These are phyloP conservation scores for Hortiboletus rubellus DNA, from an alignment of 1,284 basidiomycete genomes.

Conservation along the genomic window DNA sequence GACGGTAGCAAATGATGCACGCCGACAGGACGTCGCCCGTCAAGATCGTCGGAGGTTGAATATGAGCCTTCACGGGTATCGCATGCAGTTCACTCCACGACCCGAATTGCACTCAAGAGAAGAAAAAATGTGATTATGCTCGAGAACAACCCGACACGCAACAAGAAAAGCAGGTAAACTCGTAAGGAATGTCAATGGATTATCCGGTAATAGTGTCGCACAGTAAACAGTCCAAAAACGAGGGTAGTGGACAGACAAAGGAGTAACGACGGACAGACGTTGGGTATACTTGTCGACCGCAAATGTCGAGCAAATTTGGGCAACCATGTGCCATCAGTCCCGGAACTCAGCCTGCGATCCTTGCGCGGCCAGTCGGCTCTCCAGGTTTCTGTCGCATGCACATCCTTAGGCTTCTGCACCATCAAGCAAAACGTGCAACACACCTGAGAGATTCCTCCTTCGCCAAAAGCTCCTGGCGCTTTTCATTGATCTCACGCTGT, in stretches of 20 bases:
- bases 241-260: conserved; percentile 29
- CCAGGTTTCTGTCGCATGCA: conserved; percentile 65
- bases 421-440: conserved; percentile 17
- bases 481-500: conserved; percentile 98
- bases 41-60: conserved; percentile 34
- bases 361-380: conserved; percentile 87
- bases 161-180: conserved; percentile 35
- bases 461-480: conserved; percentile 93
- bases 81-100: conserved; percentile 11
- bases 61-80: conserved; percentile 8
- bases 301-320: conserved; percentile 23
- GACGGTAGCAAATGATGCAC: conserved; percentile 1
- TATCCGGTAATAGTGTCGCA: conserved; percentile 38
- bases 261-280: conserved; percentile 35
- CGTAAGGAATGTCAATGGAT: conserved; percentile 40
- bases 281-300: conserved; percentile 37
- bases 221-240: conserved; percentile 35
- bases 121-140: conserved; percentile 27
- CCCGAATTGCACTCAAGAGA: conserved; percentile 1
- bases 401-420: not conserved
- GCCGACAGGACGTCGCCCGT: conserved; percentile 15
- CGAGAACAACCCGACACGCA: conserved; percentile 21
- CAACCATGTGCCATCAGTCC: conserved; percentile 41
- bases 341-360: conserved; percentile 67
- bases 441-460: conserved; percentile 90